phyloP scores from a whole-genome alignment of 139 green algal species.

The Chlorella vulgaris region DNA sequence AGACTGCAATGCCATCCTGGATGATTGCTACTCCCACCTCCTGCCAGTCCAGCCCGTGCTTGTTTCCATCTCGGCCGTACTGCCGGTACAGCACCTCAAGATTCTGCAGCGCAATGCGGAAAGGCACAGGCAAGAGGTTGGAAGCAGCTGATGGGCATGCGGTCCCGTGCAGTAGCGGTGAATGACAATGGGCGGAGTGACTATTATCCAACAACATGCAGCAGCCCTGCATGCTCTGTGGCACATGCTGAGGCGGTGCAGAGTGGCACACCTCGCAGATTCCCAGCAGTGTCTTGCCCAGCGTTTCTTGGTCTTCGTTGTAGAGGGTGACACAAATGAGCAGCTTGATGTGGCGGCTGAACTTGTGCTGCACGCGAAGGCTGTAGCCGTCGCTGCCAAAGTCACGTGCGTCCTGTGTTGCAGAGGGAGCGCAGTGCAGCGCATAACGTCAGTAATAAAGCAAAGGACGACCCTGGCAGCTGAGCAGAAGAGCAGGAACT shows the following conservation, averaged over 20 bases:
- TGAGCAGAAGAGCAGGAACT: too few relatives aligned
- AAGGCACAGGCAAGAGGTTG: too few relatives aligned
- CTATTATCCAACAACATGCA: too few relatives aligned
- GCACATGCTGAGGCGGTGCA: neutral
- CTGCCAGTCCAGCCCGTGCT: slow-evolving; percentile 52
- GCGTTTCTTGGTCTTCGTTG: slow-evolving; percentile 55
- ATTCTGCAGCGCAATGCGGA: slow-evolving; percentile 24
- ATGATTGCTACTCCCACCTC: slow-evolving; percentile 49
- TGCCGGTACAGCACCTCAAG: slow-evolving; percentile 51
- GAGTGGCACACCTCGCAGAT: slow-evolving; percentile 51
- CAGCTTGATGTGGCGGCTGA: slow-evolving; percentile 47
- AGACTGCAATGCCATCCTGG: slow-evolving; percentile 40
- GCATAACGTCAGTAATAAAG: too few relatives aligned
- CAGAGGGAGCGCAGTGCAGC: neutral
- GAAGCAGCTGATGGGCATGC: too few relatives aligned
- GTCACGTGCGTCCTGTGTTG: slow-evolving; percentile 38
- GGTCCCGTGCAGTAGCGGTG: too few relatives aligned
- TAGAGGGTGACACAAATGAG: slow-evolving; percentile 54
- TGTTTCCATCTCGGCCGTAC: slow-evolving; percentile 39
- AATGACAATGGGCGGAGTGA: too few relatives aligned
- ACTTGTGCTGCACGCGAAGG: slow-evolving; percentile 44
- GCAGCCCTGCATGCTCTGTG: neutral
- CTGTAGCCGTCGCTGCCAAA: slow-evolving; percentile 54
- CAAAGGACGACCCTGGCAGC: too few relatives aligned
- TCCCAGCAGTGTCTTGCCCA: slow-evolving; percentile 51